A percentile compares a stretch with the other conserved stretches of the same genome.
phyloP scores from a whole-genome alignment of 1,284 basidiomycete genomes.

The Fistulinella staudtii region DNA sequence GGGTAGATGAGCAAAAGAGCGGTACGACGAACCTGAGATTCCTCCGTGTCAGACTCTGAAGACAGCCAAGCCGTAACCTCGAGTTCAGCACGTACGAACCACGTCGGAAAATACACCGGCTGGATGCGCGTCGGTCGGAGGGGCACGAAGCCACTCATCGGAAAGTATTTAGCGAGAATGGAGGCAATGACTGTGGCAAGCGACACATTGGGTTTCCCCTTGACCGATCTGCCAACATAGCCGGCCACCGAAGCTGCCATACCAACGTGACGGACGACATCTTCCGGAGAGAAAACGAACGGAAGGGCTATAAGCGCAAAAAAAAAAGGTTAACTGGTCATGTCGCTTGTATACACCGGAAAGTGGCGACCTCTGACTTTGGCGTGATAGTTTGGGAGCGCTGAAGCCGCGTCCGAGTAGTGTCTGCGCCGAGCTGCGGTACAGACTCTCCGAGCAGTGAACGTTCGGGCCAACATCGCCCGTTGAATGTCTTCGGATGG shows the following conservation, averaged over 20 bases:
- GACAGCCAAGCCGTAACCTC: constrained; percentile 33
- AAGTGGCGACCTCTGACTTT: constrained; percentile 43
- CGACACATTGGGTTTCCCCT: constrained; percentile 14
- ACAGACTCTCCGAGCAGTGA: constrained; percentile 2
- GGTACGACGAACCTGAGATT: constrained; percentile 20
- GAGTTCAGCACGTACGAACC: constrained; percentile 55
- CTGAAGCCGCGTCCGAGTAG: constrained; percentile 18
- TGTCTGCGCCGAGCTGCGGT: constrained; percentile 5
- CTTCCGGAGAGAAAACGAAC: constrained; percentile 35
- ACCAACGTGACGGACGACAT: constrained; percentile 31
- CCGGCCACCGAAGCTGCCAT: constrained; percentile 16
- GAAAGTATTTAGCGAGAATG: constrained; percentile 29
- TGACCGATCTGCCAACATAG: constrained; percentile 14
- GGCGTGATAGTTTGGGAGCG: constrained; percentile 28
- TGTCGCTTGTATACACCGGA: background rate
- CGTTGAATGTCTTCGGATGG: constrained; percentile 5
- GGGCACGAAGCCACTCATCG: constrained; percentile 22
- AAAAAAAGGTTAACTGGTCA: constrained; percentile 10
- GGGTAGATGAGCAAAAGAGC: background rate
- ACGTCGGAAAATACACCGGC: constrained; percentile 58
- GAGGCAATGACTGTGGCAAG: constrained; percentile 19
- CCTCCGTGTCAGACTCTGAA: constrained; percentile 20
- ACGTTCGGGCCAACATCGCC: constrained; percentile 20
- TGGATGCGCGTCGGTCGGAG: constrained; percentile 32
- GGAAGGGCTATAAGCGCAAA: constrained; percentile 33